Evolutionary conservation across 129 eudicot genomes (phyloP).

Genomic region (Pseudognaphalium luteoalbum): DNA sequence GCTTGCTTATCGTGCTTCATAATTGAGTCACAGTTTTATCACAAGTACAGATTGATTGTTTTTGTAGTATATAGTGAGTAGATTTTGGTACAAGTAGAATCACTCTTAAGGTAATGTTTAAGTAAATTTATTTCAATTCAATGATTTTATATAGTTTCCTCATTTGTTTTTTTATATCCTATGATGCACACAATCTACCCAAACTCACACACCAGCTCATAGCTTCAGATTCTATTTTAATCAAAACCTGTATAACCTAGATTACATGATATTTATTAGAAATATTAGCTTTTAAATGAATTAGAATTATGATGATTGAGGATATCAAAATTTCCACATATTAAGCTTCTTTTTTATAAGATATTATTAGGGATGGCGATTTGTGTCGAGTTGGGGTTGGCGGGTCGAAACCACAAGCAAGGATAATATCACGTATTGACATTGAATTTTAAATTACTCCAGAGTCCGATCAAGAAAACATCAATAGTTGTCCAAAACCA

Average conservation of each 20-base stretch:
- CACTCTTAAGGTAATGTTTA: too few species aligned
- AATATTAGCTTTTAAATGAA: too few species aligned
- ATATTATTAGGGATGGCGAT: too few species aligned
- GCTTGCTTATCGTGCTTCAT: conserved; percentile 26
- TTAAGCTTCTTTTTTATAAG: too few species aligned
- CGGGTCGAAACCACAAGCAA: too few species aligned
- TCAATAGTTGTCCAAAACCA: background rate
- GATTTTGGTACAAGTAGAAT: conserved; percentile 16
- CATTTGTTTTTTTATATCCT: background rate
- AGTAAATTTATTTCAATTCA: background rate
- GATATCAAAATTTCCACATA: too few species aligned
- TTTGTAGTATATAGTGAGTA: conserved; percentile 8
- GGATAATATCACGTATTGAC: too few species aligned
- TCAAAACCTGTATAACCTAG: background rate
- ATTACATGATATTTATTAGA: too few species aligned
- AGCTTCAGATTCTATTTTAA: background rate
- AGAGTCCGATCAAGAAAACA: background rate
- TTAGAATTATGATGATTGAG: too few species aligned
- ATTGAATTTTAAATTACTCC: too few species aligned
- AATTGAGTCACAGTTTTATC: background rate
- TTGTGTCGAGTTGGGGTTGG: too few species aligned
- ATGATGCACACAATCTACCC: background rate
- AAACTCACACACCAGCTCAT: background rate
- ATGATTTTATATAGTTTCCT: conserved; percentile 2
- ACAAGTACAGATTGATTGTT: background rate